A percentile compares a stretch with the other conserved stretches of the same genome.
Evolutionary conservation across 2,329 filamentous ascomycete genomes (phyloP).

Genomic region (Arthrobotrys sphaeroides): DNA sequence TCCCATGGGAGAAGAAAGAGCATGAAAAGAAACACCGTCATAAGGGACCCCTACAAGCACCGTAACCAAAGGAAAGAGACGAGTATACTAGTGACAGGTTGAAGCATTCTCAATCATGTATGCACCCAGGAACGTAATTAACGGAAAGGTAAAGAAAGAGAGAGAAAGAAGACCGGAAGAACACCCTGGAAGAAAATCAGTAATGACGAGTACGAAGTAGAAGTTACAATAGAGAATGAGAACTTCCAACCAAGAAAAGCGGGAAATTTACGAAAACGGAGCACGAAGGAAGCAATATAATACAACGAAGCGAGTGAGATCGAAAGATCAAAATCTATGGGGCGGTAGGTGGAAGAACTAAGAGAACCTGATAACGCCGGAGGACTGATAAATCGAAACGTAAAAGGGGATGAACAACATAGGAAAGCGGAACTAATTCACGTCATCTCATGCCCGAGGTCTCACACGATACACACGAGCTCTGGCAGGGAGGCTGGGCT

Average conservation of each 20-base stretch:
- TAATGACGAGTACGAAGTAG: constrained; percentile 7
- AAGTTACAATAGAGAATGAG: constrained; percentile 9
- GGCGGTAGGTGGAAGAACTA: neutral
- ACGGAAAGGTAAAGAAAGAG: neutral
- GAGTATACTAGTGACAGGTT: neutral
- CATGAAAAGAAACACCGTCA: neutral
- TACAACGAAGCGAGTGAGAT: constrained; percentile 38
- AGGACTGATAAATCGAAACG: neutral
- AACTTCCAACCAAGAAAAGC: neutral
- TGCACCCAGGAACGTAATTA: constrained; percentile 8
- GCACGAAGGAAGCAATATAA: constrained; percentile 3
- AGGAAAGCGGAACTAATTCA: neutral
- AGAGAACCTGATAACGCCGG: constrained; percentile 25
- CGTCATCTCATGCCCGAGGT: neutral
- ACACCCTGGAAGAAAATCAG: constrained; percentile 22
- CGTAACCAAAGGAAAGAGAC: neutral
- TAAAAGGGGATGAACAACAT: neutral
- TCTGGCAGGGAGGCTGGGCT: neutral
- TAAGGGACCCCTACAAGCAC: constrained; percentile 4
- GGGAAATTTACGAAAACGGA: neutral
- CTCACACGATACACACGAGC: neutral
- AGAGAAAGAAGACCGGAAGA: neutral
- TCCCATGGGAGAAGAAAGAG: neutral
- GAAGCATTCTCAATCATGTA: constrained; percentile 23
- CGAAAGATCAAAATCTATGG: constrained; percentile 27